phyloP scores from a whole-genome alignment of 352 stramenopile genomes.

The Aphanomyces cochlioides region DNA sequence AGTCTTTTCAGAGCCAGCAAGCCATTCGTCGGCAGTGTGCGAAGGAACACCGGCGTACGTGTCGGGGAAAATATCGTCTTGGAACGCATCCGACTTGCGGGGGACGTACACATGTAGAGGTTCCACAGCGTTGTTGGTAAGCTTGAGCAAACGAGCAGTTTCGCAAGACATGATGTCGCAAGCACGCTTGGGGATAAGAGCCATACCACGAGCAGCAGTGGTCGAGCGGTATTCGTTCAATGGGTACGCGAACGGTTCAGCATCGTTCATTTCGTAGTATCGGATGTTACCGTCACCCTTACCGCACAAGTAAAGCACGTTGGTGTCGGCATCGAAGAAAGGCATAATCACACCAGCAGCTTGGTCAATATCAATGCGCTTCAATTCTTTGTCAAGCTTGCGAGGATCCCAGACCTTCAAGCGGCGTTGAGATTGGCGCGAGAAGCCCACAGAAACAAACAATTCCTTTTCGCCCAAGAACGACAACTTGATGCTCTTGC shows the following conservation, averaged over 20 bases:
- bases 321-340: conserved; percentile 98
- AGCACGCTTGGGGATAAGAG: conserved; percentile 97
- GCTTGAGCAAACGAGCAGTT: conserved; percentile 93
- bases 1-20: conserved; percentile 90
- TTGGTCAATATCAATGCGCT: conserved; percentile 96
- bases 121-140: conserved; percentile 96
- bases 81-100: conserved; percentile 98
- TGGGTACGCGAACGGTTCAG: conserved; percentile 89
- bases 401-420: conserved; percentile 87
- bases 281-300: conserved; percentile 99
- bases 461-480: conserved; percentile 95
- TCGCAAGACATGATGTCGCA: conserved; percentile 98
- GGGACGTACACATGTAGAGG: conserved; percentile 96
- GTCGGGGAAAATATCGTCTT: conserved; percentile 99
- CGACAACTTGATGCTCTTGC: conserved; percentile 97
- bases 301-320: conserved; percentile 97
- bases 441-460: conserved; percentile 97
- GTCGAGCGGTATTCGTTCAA: conserved; percentile 96
- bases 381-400: conserved; percentile 90
- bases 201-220: conserved; percentile 95
- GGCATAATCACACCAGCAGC: conserved; percentile 98
- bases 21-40: conserved; percentile 95
- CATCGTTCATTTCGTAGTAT: conserved; percentile 98
- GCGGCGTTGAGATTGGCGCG: conserved; percentile 92
- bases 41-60: conserved; percentile 92